Conservation (phyloP, 1,139 yeast species). For the Suhomyces kunorum region DNA sequence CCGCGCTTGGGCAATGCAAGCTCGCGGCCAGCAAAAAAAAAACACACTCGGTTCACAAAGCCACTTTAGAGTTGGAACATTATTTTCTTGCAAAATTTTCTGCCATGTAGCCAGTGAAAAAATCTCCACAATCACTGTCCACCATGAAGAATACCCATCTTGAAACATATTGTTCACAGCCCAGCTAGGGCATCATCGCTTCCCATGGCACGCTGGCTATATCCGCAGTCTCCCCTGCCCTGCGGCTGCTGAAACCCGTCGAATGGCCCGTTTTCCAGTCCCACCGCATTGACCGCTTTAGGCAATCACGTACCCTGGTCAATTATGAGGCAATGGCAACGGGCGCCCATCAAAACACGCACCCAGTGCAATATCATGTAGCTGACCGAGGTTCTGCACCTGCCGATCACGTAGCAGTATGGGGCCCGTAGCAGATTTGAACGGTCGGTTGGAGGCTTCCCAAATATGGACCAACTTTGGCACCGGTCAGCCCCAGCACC, state of each 20-base stretch:
- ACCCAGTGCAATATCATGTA: not conserved
- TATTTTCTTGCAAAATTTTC: not conserved
- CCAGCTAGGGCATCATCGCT: conserved; percentile 2
- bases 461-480: not conserved
- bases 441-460: not conserved
- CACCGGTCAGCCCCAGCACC: not conserved
- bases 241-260: not conserved
- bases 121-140: conserved; percentile 1
- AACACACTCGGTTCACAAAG: not conserved
- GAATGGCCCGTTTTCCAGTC: conserved; percentile 1
- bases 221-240: conserved; percentile 1
- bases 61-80: conserved; percentile 2
- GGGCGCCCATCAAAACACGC: not conserved
- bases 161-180: conserved; percentile 3
- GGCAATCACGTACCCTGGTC: not conserved
- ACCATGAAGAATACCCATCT: conserved; percentile 2
- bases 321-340: conserved; percentile 1
- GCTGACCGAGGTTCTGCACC: not conserved
- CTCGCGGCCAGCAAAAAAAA: not conserved
- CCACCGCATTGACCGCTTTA: not conserved
- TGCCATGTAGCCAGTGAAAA: not conserved
- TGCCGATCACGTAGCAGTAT: not conserved
- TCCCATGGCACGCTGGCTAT: not conserved
- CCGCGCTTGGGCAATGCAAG: conserved; percentile 1
- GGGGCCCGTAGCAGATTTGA: not conserved